Evolutionary conservation across 352 stramenopile species (phyloP).

Genomic region (Globisporangium heterothallicum): DNA sequence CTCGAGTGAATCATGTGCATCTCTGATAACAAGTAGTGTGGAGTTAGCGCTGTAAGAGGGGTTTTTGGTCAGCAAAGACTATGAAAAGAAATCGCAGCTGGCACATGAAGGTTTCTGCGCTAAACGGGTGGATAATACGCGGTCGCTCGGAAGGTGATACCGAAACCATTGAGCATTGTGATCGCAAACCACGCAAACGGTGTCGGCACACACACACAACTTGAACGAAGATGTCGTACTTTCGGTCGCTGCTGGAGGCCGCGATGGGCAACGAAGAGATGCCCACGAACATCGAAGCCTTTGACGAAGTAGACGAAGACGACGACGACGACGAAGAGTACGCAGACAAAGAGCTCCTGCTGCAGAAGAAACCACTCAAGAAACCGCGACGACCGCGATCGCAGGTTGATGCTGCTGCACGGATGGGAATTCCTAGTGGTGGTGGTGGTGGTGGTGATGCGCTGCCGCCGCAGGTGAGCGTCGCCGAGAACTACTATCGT

Average conservation of each 20-base stretch:
- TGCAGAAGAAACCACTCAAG: constrained; percentile 1
- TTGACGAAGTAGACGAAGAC: constrained; percentile 27
- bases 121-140: background rate
- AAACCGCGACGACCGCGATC: background rate
- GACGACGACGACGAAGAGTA: constrained; percentile 15
- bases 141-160: background rate
- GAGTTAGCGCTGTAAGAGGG: no score
- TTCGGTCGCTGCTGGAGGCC: constrained; percentile 77
- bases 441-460: background rate
- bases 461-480: background rate
- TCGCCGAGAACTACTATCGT: constrained; percentile 6
- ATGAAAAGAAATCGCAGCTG: no score
- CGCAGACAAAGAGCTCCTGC: constrained; percentile 1
- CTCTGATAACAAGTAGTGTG: background rate
- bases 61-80: no score
- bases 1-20: background rate
- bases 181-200: no score
- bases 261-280: constrained; percentile 66
- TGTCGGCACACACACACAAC: background rate
- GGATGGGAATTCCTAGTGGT: background rate
- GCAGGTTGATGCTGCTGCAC: background rate
- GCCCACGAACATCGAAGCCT: constrained; percentile 40
- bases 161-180: constrained; percentile 3
- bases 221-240: constrained; percentile 60
- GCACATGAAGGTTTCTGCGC: no score